These are phyloP conservation scores for Thermothielavioides terrestris DNA, from an alignment of 495 filamentous ascomycete genomes.

Conservation along the genomic window DNA sequence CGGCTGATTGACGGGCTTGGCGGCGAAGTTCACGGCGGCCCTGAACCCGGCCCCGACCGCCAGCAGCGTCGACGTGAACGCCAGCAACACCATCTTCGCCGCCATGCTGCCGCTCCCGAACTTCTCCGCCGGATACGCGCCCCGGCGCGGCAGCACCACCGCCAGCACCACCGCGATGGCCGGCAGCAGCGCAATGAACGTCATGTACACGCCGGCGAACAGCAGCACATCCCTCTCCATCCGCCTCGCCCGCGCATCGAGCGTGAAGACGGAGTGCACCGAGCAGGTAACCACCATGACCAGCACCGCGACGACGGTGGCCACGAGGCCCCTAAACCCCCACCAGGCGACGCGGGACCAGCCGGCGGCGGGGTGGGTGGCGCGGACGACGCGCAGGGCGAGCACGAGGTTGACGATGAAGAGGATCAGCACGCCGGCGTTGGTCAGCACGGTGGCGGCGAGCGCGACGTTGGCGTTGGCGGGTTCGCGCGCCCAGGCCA, in stretches of 20 bases:
- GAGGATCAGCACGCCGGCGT: conserved; percentile 65
- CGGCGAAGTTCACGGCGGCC: conserved; percentile 47
- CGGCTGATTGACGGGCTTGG: conserved; percentile 46
- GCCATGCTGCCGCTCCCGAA: conserved; percentile 63
- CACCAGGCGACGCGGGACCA: conserved; percentile 45
- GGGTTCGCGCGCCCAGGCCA: conserved; percentile 43
- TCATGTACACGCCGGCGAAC: conserved; percentile 57
- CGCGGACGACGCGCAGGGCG: conserved; percentile 64
- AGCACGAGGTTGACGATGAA: conserved; percentile 75
- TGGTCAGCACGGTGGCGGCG: conserved; percentile 62
- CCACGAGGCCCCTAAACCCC: conserved; percentile 49
- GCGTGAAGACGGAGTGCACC: conserved; percentile 58
- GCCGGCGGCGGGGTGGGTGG: conserved; percentile 56
- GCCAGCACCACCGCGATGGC: conserved; percentile 48
- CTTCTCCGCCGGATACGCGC: conserved; percentile 38
- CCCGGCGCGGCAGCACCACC: conserved; percentile 37
- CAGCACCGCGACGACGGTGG: conserved; percentile 49
- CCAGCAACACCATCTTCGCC: conserved; percentile 56
- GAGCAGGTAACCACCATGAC: conserved; percentile 60
- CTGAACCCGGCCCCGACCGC: conserved; percentile 66
- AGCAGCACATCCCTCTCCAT: conserved; percentile 57
- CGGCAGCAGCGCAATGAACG: conserved; percentile 65
- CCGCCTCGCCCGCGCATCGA: conserved; percentile 37
- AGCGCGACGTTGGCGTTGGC: conserved; percentile 50
- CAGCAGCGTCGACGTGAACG: conserved; percentile 46